Evolutionary conservation across 2,329 filamentous ascomycete species (phyloP), one percentile per base, ranked within the genome.

Genomic region (Orbilia javanica): DNA sequence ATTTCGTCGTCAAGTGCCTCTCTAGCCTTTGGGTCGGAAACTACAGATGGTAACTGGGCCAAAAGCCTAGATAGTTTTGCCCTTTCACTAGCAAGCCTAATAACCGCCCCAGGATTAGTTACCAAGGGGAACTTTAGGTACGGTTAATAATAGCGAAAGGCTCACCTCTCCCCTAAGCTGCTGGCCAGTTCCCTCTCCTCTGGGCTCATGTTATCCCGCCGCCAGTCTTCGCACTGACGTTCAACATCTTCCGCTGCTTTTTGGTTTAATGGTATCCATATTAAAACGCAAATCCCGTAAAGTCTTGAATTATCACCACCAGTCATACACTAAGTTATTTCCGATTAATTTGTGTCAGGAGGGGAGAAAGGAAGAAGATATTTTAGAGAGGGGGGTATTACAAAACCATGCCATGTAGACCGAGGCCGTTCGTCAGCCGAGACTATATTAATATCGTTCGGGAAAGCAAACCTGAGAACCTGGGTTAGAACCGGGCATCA

Each of bases 321-420:
- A 1, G 96, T 99, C 96, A 99, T 98, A 79, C 93, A 94, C 81
- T 82, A 55, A 57, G 34, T 6, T 29, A 15, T n/a, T 60, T 13
- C 50, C 46, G 36, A 52, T 80, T 69, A 80, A 65, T 50, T 48
- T 34, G 39, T n/a, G 70, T 15, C 34, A 46, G 57, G 20, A 44
- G 63, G 29, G 18, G 68, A 27, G 62, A 60, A 4, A n/a, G n/a
- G n/a, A n/a, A n/a, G n/a, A n/a, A n/a, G n/a, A n/a, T n/a, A n/a
- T n/a, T n/a, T 8, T 39, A 36, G 34, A 55, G 22, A 48, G 53
- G 29, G n/a, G 15, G 15, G n/a, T 3, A 76, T 80, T 81, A 82
- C 81, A 83, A 99, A 99, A 60, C 96, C 96, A 85, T 99, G 96
- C 96, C 96, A 99, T 25, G 94, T 97, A n/a, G 96, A 95, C 79